A percentile compares a stretch with the other conserved stretches of the same genome.
These are phyloP conservation scores for Pyrenophora seminiperda DNA, from an alignment of 2,329 filamentous ascomycete genomes.

Conservation along the genomic window DNA sequence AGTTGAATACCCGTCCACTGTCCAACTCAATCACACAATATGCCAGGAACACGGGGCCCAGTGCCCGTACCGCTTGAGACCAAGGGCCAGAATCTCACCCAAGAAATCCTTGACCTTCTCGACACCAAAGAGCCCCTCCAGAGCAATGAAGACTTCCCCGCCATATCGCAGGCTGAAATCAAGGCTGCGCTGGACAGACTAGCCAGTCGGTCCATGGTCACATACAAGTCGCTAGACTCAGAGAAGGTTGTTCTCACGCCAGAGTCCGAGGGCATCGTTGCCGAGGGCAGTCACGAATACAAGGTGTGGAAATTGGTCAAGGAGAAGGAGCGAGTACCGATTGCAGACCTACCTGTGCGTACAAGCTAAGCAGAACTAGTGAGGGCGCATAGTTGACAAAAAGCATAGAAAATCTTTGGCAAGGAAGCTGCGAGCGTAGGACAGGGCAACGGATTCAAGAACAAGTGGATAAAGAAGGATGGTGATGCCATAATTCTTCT, in stretches of 20 bases:
- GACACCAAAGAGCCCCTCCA: slow-evolving; percentile 56
- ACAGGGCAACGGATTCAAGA: slow-evolving; percentile 91
- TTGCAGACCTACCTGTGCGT: slow-evolving; percentile 55
- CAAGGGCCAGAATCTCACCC: slow-evolving; percentile 62
- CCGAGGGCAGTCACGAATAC: slow-evolving; percentile 57
- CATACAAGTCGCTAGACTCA: slow-evolving; percentile 80
- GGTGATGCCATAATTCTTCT: slow-evolving; percentile 59
- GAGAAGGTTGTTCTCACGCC: slow-evolving; percentile 78
- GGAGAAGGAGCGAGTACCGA: slow-evolving; percentile 51
- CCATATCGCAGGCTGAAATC: slow-evolving; percentile 58
- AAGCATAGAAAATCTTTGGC: slow-evolving; percentile 64
- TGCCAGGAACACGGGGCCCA: slow-evolving; percentile 55
- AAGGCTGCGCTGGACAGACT: slow-evolving; percentile 90
- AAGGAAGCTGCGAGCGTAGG: slow-evolving; percentile 81
- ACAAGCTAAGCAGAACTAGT: not conserved
- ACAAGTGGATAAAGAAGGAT: slow-evolving; percentile 69
- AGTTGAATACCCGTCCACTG: slow-evolving; percentile 18
- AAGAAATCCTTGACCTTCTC: slow-evolving; percentile 79
- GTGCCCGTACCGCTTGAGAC: slow-evolving; percentile 52
- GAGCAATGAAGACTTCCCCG: slow-evolving; percentile 57
- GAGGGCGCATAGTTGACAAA: slow-evolving; percentile 25
- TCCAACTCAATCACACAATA: slow-evolving; percentile 32
- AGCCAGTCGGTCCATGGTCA: slow-evolving; percentile 81
- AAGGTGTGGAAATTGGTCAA: slow-evolving; percentile 57
- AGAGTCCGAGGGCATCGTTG: slow-evolving; percentile 76